Evolutionary conservation across 441 rosid genomes (phyloP), one percentile per base, ranked within the genome.

Genomic region (Biscutella laevigata): DNA sequence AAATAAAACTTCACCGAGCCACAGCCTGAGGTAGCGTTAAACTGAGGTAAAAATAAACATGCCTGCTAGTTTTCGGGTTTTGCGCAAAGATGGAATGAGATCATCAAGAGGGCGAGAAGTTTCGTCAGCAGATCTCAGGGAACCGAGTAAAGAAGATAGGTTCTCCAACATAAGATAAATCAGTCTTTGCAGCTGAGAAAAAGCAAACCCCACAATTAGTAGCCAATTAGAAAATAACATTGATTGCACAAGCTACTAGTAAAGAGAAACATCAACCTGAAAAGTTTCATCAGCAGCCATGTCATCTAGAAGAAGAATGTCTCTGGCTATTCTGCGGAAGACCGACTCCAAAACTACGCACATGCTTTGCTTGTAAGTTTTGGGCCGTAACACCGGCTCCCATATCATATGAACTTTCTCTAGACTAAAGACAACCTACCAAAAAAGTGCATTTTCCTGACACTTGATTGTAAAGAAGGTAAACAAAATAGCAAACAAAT

Each of bases 221-320:
- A 42, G 22, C 37, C 39, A 57, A 53, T 17, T 11, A 40, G 20
- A 43, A 30, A 41, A 6, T 50, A 60, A 35, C 20, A 40, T 44
- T 34, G 15, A 40, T 44, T 34, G 12, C 39, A 64, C 34, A 61
- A 49, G 8, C 11, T 26, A 25, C 22, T 11, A 24, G 5, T 36
- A 16, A 53, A 30, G 50, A 20, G 35, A 17, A 42, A 32, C 44
- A 29, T 12, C 3, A 54, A 84, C 99, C 90, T 83, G 91, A 61
- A 86, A 73, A 47, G 99, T 88, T 74, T 94, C 99, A 52, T 94
- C 99, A 5, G 99, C 99, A 30, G 99, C 97, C 81, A 94, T 79
- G 67, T 94, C 99, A 67, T 94, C 99, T 50, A 94, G 70, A 59
- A 81, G 81, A 55, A 94, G 94, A 55, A 89, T 76, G 67, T 94